Conservation (phyloP, 805 yeast genomes). For the Pichia paraexigua region DNA sequence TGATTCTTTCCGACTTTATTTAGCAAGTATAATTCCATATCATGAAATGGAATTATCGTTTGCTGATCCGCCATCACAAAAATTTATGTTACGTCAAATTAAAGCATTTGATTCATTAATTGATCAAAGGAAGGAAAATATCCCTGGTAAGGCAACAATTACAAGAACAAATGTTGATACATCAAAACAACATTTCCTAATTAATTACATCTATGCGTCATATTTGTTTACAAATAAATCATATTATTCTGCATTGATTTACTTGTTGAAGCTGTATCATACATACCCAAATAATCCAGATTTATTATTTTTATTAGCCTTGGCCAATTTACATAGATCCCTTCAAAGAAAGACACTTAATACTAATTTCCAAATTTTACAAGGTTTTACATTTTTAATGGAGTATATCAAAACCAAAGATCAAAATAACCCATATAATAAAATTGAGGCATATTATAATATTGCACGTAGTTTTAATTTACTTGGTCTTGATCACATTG, state of each 20-base stretch:
- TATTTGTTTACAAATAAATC: slow-evolving; percentile 75
- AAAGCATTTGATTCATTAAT: slow-evolving; percentile 78
- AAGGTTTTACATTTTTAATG: slow-evolving; percentile 70
- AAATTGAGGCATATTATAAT: slow-evolving; percentile 76
- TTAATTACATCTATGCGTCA: slow-evolving; percentile 63
- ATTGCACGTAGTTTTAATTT: slow-evolving; percentile 80
- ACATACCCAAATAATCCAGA: slow-evolving; percentile 70
- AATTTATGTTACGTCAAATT: slow-evolving; percentile 79
- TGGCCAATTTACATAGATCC: slow-evolving; percentile 81
- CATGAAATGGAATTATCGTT: slow-evolving; percentile 28
- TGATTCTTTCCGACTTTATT: slow-evolving; percentile 54
- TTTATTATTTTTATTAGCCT: slow-evolving; percentile 63
- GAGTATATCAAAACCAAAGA: slow-evolving; percentile 52
- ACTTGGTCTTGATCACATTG: slow-evolving; percentile 67
- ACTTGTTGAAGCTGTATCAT: slow-evolving; percentile 62
- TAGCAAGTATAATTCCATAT: slow-evolving; percentile 39
- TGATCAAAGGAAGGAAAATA: slow-evolving; percentile 24
- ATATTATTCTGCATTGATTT: slow-evolving; percentile 74
- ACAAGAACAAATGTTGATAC: slow-evolving; percentile 42
- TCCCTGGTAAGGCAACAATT: slow-evolving; percentile 72
- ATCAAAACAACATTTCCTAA: slow-evolving; percentile 53
- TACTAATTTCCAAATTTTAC: slow-evolving; percentile 80
- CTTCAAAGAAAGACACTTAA: slow-evolving; percentile 84
- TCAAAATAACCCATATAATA: slow-evolving; percentile 36
- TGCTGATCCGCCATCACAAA: slow-evolving; percentile 78